phyloP scores from a whole-genome alignment of 2,329 filamentous ascomycete species.

The Ilyonectria robusta region DNA sequence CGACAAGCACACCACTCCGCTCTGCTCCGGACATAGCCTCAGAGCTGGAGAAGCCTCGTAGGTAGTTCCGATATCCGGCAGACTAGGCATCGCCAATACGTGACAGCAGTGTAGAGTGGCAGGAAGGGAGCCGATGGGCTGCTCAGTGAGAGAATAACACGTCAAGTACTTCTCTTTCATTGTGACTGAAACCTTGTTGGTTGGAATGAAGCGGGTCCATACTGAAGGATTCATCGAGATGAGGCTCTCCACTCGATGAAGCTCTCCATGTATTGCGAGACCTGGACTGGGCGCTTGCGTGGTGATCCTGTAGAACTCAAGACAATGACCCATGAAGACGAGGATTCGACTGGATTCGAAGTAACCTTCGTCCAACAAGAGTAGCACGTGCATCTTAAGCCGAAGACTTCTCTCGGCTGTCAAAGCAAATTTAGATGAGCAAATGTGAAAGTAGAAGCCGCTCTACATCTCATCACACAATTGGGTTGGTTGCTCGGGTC shows the following conservation, averaged over 20 bases:
- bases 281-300: background rate
- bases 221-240: background rate
- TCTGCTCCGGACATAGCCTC: background rate
- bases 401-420: background rate
- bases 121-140: constrained; percentile 3
- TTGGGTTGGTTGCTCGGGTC: background rate
- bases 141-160: background rate
- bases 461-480: background rate
- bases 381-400: background rate
- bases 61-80: background rate
- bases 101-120: background rate
- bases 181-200: too few species aligned
- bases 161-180: background rate
- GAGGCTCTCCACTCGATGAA: background rate
- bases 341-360: background rate
- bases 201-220: background rate
- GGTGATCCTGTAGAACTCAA: background rate
- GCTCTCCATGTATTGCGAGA: background rate
- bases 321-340: background rate
- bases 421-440: background rate
- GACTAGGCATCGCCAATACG: background rate
- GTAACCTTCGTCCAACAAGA: background rate
- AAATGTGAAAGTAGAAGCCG: background rate
- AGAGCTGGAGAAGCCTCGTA: background rate
- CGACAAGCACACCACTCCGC: constrained; percentile 3